Conservation (phyloP, 352 stramenopile species). For the Globisporangium sylvaticum region DNA sequence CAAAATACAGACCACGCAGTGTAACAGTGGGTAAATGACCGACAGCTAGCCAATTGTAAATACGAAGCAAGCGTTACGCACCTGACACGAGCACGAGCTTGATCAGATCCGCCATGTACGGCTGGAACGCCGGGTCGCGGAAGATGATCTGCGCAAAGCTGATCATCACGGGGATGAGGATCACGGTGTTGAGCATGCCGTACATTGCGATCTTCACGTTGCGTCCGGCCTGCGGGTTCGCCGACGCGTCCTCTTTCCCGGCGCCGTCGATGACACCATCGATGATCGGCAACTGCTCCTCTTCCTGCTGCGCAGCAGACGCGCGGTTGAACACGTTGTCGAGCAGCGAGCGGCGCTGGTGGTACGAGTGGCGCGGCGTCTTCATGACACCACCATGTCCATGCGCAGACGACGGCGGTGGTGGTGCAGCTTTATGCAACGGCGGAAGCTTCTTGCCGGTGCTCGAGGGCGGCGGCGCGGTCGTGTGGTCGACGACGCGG, state of each 20-base stretch:
- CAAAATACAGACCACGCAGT: neutral
- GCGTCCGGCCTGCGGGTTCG: slow-evolving; percentile 18
- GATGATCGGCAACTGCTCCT: slow-evolving; percentile 9
- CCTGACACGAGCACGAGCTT: slow-evolving; percentile 92
- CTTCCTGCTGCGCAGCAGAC: slow-evolving; percentile 8
- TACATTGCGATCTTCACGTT: slow-evolving; percentile 74
- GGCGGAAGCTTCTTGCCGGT: slow-evolving; percentile 10
- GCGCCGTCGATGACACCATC: neutral
- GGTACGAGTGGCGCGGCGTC: slow-evolving; percentile 52
- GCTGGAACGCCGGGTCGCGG: slow-evolving; percentile 87
- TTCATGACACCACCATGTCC: slow-evolving; percentile 22
- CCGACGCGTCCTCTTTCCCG: neutral
- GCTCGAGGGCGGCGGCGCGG: neutral
- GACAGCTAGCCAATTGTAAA: neutral
- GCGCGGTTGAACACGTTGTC: slow-evolving; percentile 3
- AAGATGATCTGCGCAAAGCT: slow-evolving; percentile 97
- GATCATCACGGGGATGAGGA: slow-evolving; percentile 89
- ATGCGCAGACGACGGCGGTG: neutral
- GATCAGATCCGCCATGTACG: slow-evolving; percentile 88
- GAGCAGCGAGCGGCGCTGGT: slow-evolving; percentile 24
- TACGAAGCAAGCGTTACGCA: neutral
- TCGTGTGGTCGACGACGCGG: slow-evolving; percentile 9
- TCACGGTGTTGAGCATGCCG: slow-evolving; percentile 92
- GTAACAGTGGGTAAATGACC: neutral
- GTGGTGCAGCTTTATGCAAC: neutral